phyloP scores from a whole-genome alignment of 2,329 filamentous ascomycete genomes.

The Graphiopsis chlorocephala region DNA sequence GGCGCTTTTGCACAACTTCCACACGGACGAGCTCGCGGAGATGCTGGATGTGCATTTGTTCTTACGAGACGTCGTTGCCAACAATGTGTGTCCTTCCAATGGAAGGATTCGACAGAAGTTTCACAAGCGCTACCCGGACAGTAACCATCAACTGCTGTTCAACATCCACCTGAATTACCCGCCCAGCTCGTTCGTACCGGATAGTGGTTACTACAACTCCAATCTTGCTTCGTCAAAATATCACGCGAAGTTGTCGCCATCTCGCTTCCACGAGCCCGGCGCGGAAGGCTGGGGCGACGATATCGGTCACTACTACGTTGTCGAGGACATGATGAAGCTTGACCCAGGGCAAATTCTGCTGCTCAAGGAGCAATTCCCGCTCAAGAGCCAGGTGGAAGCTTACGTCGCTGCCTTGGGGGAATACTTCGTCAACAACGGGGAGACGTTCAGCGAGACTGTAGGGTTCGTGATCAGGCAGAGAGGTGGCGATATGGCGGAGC shows the following conservation, averaged over 20 bases:
- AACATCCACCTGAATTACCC: constrained; percentile 40
- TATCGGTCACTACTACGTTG: constrained; percentile 61
- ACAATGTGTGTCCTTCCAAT: constrained; percentile 61
- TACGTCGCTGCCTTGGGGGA: constrained; percentile 53
- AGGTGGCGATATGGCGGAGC: constrained; percentile 49
- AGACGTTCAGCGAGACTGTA: constrained; percentile 60
- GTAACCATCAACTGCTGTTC: constrained; percentile 50
- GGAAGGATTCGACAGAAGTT: constrained; percentile 59
- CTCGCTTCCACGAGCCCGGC: constrained; percentile 50
- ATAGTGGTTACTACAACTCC: constrained; percentile 40
- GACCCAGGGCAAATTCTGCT: constrained; percentile 59
- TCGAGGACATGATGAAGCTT: constrained; percentile 64
- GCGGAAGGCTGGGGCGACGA: constrained; percentile 65
- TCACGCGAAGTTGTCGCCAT: constrained; percentile 47
- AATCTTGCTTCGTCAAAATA: constrained; percentile 37
- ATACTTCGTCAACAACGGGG: constrained; percentile 64
- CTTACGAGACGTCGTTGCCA: constrained; percentile 55
- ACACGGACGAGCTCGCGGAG: constrained; percentile 54
- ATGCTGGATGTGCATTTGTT: constrained; percentile 57
- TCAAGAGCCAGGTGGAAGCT: constrained; percentile 57
- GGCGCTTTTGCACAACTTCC: constrained; percentile 59
- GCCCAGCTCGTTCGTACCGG: constrained; percentile 31
- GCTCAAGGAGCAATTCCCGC: constrained; percentile 54
- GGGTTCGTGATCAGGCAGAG: constrained; percentile 56
- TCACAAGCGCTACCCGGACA: constrained; percentile 54